Base-by-base conservation (phyloP, 2,329 filamentous ascomycete genomes). In the Xylariales sp. region DNA sequence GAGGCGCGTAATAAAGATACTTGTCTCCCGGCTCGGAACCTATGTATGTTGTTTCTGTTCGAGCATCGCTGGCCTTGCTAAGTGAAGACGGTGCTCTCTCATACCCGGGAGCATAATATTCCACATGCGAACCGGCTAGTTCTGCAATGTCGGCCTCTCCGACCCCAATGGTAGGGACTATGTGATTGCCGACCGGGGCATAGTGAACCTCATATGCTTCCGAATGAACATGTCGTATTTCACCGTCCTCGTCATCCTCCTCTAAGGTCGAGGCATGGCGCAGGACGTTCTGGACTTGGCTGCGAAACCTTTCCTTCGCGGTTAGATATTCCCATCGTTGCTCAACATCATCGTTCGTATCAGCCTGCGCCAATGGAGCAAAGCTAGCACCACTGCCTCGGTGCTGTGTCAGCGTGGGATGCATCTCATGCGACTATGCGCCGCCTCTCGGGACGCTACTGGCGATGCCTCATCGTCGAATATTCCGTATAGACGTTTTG, bases 61-160 rank as follows among this genome's bases (percentile, higher is more conserved):
- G 18, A 9, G 11, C 24, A 19, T 43, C 40, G 36, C 44, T 46
- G 7, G 28, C 22, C 8, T 40, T 36, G 27, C 44, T 46, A 4
- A 46, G 40, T 5, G 34, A 19, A 15, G 44, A 46, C 31, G 44
- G 44, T 12, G 44, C 44, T n/a, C 40, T 31, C 6, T 34, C 11
- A 10, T 44, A 34, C 3, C 15, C 20, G 4, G 40, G 43, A 4
- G 33, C 40, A 21, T 46, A 46, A 15, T 39, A 43, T 24, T 43
- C 44, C 18, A 38, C 24, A 21, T 37, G 20, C 5, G 43, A 24
- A 9, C 33, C 27, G n/a, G 27, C 32, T 4, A 45, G 34, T 24
- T 45, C 43, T 11, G 42, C 31, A 20, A 44, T 44, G 9, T 40
- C n/a, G 4, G 31, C 14, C 7, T 44, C 42, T 31, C 39, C 27